Evolutionary conservation across 2,329 filamentous ascomycete species (phyloP), one percentile per base, ranked within the genome.

Genomic region (Scopulariopsis brevicaulis): DNA sequence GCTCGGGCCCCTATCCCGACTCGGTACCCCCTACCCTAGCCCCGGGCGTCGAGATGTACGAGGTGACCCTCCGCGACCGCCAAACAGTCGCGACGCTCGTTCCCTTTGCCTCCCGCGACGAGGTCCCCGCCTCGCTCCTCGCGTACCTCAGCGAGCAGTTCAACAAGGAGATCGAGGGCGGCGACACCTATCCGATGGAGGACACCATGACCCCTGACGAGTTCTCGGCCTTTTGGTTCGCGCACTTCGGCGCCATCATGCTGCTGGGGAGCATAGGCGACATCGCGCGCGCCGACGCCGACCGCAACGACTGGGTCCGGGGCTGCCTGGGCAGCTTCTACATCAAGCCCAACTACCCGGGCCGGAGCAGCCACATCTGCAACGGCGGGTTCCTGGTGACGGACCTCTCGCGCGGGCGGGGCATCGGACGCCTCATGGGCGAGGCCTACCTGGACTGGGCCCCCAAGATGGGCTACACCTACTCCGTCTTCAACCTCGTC

Each of bases 331-430:
- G 91, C 59, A 95, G 89, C 73, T 96, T 96, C 73, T 95, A 94
- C 73, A 89, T 96, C 77, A 92, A 94, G 74, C 90, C 91, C 54
- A 96, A 96, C 71, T 96, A 96, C 70, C 90, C 91, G 0, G 91
- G 91, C 54, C 82, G 91, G 59, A 94, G 89, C 73, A 94, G 88
- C 71, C 91, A 96, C 75, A 83, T 96, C 55, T 96, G 90, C 76
- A 96, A 95, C 67, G 92, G 83, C 59, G 86, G 85, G 35, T 90
- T 91, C 67, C 76, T 91, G 56, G 86, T 90, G 60, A 90, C 86
- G 11, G 84, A 87, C 66, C 84, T 84, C 14, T 80, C 85, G 56
- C 83, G 87, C 60, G 87, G 87, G 69, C 85, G 85, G 60, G 87
- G 87, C 62, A 87, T 89, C 1, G 87, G 87, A 58, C 81, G 86